These are phyloP conservation scores for Alternaria sp. DNA, from an alignment of 2,329 filamentous ascomycete species.

Conservation along the genomic window DNA sequence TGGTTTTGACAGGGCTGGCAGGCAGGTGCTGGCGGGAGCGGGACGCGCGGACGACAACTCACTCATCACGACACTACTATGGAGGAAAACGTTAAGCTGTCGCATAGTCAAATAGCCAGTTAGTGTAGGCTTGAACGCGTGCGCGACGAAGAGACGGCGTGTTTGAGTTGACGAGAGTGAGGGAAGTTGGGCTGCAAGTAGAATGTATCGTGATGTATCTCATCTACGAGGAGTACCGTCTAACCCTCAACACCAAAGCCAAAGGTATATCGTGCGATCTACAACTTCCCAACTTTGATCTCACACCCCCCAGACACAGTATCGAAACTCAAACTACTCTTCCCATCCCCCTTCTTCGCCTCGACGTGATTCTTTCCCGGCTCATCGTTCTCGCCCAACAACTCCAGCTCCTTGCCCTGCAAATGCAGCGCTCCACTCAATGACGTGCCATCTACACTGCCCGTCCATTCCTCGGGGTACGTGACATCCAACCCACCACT, in stretches of 20 bases:
- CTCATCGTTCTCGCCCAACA: conserved; percentile 36
- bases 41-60: neutral
- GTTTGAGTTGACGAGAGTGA: neutral
- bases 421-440: conserved; percentile 48
- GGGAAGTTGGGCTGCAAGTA: neutral
- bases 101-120: accelerated
- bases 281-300: conserved; percentile 40
- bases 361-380: conserved; percentile 42
- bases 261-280: conserved; percentile 4
- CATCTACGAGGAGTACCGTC: neutral
- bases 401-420: conserved; percentile 48
- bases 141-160: neutral
- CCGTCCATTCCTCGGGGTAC: conserved; percentile 54
- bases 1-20: neutral
- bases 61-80: neutral
- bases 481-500: conserved; percentile 45
- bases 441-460: conserved; percentile 46
- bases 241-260: neutral
- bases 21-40: neutral
- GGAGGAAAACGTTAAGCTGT: no score
- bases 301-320: conserved; percentile 43
- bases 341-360: conserved; percentile 50
- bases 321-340: conserved; percentile 43
- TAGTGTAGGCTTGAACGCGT: neutral
- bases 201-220: neutral